Evolutionary conservation across 352 stramenopile genomes (phyloP), one percentile per base, ranked within the genome.

Genomic region (Phytophthora niederhauseri): DNA sequence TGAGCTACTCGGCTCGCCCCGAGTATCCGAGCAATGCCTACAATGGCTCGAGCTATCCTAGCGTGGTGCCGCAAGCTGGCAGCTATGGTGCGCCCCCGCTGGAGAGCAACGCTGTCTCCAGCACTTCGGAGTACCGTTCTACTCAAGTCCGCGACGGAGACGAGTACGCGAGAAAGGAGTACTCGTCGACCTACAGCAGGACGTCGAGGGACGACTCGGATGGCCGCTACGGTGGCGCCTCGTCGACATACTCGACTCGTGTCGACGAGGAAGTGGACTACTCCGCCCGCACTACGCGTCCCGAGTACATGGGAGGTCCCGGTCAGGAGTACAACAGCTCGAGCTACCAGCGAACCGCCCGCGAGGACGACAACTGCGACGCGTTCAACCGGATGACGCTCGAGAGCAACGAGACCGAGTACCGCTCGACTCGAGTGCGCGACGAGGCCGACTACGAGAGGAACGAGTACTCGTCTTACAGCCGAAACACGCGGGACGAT

Each of bases 161-260:
- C 22, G 24, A 36, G 49, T 30, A 43, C 22, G 55, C 41, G 11
- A 6, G 20, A 6, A 38, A 31, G 15, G 41, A 26, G 5, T 52
- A 31, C 49, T 26, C 31, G 1, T n/a, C 30, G 6, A 14, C 30
- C 11, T 66, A 51, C 48, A 31, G 9, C 49, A 19, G 34, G n/a
- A 26, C 46, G 31, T 41, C 56, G 14, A 19, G 26, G 34, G 36
- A 63, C 14, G 61, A 55, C 5, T 66, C 48, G 48, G 41, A 54
- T n/a, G 34, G 22, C 38, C 19, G 20, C 38, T 24, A 30, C 7
- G n/a, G 54, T 48, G 50, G 12, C 2, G 22, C 38, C 20, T 38
- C 41, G 20, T 36, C 62, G 6, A 57, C 43, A 6, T 57, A 38
- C 43, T 57, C 41, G 24, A 43, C 51, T 45, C 50, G 34, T 20